Evolutionary conservation across 768 basidiomycete species (phyloP).

Genomic region (Thelephora aurantiotincta): DNA sequence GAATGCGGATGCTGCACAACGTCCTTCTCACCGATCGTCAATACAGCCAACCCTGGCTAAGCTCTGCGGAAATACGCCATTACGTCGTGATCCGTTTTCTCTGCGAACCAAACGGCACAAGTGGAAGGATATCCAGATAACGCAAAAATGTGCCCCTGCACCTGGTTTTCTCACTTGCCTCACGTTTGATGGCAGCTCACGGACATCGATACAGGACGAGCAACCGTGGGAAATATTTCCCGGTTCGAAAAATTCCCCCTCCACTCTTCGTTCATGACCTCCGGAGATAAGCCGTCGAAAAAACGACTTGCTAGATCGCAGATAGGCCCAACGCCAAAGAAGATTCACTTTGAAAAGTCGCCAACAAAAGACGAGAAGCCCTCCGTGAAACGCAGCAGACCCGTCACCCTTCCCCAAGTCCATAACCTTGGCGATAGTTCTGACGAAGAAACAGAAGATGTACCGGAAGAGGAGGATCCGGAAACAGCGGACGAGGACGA

Average conservation of each 20-base stretch:
- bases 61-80: too few species aligned
- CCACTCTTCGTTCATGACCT: constrained; percentile 16
- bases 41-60: too few species aligned
- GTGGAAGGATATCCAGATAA: too few species aligned
- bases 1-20: too few species aligned
- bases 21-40: too few species aligned
- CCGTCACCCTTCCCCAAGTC: constrained; percentile 31
- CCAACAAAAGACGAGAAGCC: constrained; percentile 14
- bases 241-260: background rate
- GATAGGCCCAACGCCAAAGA: constrained; percentile 36
- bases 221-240: background rate
- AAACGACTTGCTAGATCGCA: constrained; percentile 38
- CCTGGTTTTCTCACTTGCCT: background rate
- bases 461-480: constrained; percentile 19
- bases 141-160: background rate
- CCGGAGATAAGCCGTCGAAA: constrained; percentile 28
- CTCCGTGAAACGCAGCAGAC: constrained; percentile 44
- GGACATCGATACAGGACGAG: background rate
- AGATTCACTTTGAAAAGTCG: constrained; percentile 27
- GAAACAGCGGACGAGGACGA: constrained; percentile 19
- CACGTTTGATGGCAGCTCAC: background rate
- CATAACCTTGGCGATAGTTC: constrained; percentile 25
- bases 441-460: constrained; percentile 22
- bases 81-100: too few species aligned
- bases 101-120: too few species aligned